Evolutionary conservation across 2,329 filamentous ascomycete species (phyloP), one percentile per base, ranked within the genome.

Genomic region (Colletotrichum acutatum): DNA sequence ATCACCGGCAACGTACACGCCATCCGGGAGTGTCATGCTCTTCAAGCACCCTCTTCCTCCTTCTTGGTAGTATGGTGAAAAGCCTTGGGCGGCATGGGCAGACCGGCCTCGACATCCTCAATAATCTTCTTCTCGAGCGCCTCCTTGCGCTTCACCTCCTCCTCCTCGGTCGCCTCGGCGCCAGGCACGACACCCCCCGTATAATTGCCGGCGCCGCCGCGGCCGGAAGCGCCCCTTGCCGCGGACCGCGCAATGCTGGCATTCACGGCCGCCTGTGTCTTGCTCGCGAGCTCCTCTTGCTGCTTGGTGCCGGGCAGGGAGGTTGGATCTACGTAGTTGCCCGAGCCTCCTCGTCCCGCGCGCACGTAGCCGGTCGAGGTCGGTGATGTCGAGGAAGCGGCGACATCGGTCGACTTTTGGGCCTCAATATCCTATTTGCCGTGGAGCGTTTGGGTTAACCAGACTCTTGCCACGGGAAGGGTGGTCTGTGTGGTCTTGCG

Each of bases 181-280:
- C 65, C 79, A 74, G 30, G 76, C 11, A 34, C 32, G 74, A 26
- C 79, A 79, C 56, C 74, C 4, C 75, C 78, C 12, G 56, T 62
- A 82, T 86, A 91, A 79, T 90, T 91, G 2, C 89, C 90, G 1
- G 88, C 88, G n/a, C 89, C 89, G 28, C 89, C 90, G 5, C 89
- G 85, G 0, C 90, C 89, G 6, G 80, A 80, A 59, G 80, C 74
- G 11, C 77, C 79, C 12, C 66, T 74, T 34, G 62, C 66, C 7
- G 76, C 67, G 6, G 76, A 76, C 68, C 74, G 75, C 8, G 77
- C 72, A 24, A 75, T 59, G 63, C 78, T 81, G 6, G 81, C 80
- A 24, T 74, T 78, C 49, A 83, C 80, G 11, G 82, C 81, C 6
- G 79, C 82, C 19, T 76, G 79, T 49, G 78, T 80, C 76, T 78